phyloP scores from a whole-genome alignment of 163 green algal genomes.

The Chlorella variabilis region DNA sequence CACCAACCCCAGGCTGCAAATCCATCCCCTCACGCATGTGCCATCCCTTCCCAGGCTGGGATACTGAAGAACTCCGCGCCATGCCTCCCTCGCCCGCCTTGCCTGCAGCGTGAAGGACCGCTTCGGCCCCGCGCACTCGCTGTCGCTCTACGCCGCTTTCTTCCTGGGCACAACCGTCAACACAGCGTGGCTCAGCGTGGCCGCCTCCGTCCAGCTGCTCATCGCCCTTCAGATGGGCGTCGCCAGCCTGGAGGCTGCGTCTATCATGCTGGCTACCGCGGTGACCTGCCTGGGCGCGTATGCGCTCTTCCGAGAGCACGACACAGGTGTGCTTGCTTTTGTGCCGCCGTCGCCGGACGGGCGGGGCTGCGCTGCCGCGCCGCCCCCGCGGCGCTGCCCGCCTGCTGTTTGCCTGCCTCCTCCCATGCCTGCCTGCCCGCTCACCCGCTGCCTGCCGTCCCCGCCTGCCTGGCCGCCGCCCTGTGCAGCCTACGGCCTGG shows the following conservation, averaged over 20 bases:
- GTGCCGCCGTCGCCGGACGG: no score
- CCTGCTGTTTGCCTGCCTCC: no score
- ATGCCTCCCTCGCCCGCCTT: background rate
- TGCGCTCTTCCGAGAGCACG: slow-evolving; percentile 14
- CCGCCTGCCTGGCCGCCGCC: no score
- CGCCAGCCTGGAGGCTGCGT: slow-evolving; percentile 39
- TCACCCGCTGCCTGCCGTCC: background rate
- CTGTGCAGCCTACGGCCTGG: slow-evolving; percentile 60
- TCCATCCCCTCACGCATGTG: no score
- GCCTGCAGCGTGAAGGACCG: slow-evolving; percentile 50
- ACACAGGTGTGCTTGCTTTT: slow-evolving; percentile 4
- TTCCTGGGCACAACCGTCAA: slow-evolving; percentile 72
- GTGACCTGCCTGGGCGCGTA: slow-evolving; percentile 45
- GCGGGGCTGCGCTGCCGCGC: no score
- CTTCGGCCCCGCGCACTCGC: slow-evolving; percentile 41
- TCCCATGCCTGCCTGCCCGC: background rate
- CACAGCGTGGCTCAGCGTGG: slow-evolving; percentile 75
- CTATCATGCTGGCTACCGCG: slow-evolving; percentile 47
- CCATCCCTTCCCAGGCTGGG: no score
- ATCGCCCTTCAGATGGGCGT: slow-evolving; percentile 43
- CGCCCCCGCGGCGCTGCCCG: no score
- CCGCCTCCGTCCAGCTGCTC: slow-evolving; percentile 58
- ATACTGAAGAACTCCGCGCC: background rate
- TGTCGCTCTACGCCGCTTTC: slow-evolving; percentile 60
- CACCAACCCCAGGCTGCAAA: no score